Percentiles rank a stretch among this genome's conserved stretches.
Conservation (phyloP, 1,139 yeast genomes). For the Trichomonascaceae sp. region DNA sequence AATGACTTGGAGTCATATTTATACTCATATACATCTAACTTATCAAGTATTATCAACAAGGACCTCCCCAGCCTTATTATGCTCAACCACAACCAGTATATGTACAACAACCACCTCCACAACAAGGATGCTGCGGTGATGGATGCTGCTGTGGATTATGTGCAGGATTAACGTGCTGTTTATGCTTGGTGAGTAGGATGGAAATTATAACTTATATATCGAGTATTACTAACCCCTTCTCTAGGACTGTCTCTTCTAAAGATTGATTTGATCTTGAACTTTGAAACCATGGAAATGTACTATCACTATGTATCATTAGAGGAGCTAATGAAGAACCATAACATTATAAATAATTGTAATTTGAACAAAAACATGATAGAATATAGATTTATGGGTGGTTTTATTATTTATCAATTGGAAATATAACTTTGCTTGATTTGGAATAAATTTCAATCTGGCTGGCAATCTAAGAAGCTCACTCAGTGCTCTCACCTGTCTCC, state of each 20-base stretch:
- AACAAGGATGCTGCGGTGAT: constrained; percentile 19
- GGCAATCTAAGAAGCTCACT: neutral
- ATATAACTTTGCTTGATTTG: neutral
- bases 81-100: constrained; percentile 21
- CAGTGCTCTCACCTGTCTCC: neutral
- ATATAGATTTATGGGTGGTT: neutral
- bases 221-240: neutral
- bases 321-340: neutral
- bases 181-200: constrained; percentile 21
- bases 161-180: constrained; percentile 30
- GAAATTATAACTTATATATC: too few relatives aligned
- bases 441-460: too few relatives aligned
- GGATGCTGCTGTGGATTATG: constrained; percentile 31
- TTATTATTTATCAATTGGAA: too few relatives aligned
- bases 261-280: neutral
- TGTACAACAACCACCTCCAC: constrained; percentile 27
- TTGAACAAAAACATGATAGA: neutral
- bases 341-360: neutral
- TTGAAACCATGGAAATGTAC: neutral
- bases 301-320: neutral
- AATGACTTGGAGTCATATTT: neutral
- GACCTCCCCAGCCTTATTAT: constrained; percentile 25
- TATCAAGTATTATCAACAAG: constrained; percentile 24
- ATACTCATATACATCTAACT: neutral
- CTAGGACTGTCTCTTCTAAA: constrained; percentile 13